Conservation (phyloP, 306 rosid genomes). For the Citrullus mucosospermus region DNA sequence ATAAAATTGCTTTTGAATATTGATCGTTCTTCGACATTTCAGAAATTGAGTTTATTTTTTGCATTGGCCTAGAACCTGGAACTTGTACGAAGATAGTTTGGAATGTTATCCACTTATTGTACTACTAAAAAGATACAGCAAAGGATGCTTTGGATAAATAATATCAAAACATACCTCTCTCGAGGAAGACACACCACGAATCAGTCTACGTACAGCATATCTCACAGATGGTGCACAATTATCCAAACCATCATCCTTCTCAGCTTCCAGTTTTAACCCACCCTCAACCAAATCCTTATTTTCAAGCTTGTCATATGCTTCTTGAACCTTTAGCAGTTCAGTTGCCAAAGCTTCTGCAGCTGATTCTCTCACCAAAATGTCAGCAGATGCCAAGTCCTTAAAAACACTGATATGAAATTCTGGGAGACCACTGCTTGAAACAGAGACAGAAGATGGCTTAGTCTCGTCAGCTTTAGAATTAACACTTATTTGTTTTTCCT, state of each 20-base stretch:
- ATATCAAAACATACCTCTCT: slow-evolving; percentile 49
- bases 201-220: slow-evolving; percentile 79
- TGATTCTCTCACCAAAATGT: slow-evolving; percentile 34
- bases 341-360: slow-evolving; percentile 50
- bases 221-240: slow-evolving; percentile 88
- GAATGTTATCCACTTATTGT: not conserved
- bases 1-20: not conserved
- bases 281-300: slow-evolving; percentile 43
- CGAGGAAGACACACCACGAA: slow-evolving; percentile 89
- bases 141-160: not conserved
- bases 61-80: not conserved
- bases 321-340: slow-evolving; percentile 72
- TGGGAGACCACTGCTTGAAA: slow-evolving; percentile 25
- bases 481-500: slow-evolving; percentile 2
- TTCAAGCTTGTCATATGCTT: slow-evolving; percentile 45
- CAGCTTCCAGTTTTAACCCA: slow-evolving; percentile 72
- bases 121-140: not conserved
- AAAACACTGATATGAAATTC: slow-evolving; percentile 88
- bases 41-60: not conserved
- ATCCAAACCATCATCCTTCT: slow-evolving; percentile 83
- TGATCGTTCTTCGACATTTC: not conserved
- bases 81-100: not conserved
- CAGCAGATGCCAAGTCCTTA: slow-evolving; percentile 60
- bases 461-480: slow-evolving; percentile 11
- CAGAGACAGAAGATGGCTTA: slow-evolving; percentile 1